A percentile compares a stretch with the other conserved stretches of the same genome.
phyloP scores from a whole-genome alignment of 2,329 filamentous ascomycete species.

The Sarocladium oryzae region DNA sequence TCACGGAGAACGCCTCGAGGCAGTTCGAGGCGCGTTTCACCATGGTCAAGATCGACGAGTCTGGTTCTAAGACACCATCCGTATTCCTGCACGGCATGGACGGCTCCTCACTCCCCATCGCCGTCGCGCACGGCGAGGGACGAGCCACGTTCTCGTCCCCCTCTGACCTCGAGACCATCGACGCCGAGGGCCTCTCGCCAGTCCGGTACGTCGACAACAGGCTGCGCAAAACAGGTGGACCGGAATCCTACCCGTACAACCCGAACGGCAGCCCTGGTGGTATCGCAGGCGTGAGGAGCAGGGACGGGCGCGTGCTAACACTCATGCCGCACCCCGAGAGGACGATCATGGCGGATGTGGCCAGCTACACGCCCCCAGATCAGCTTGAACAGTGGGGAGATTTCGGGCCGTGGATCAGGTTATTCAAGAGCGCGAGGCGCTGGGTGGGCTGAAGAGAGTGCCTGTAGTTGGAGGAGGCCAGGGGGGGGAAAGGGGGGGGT shows the following conservation, averaged over 20 bases:
- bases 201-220: slow-evolving; percentile 82
- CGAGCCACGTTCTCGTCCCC: slow-evolving; percentile 63
- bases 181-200: slow-evolving; percentile 63
- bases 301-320: slow-evolving; percentile 73
- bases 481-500: neutral
- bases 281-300: slow-evolving; percentile 72
- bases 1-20: slow-evolving; percentile 76
- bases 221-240: slow-evolving; percentile 49
- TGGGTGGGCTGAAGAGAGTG: slow-evolving; percentile 67
- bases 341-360: slow-evolving; percentile 74
- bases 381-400: slow-evolving; percentile 65
- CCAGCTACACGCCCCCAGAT: slow-evolving; percentile 61
- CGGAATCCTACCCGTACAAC: slow-evolving; percentile 83
- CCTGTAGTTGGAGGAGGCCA: neutral
- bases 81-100: slow-evolving; percentile 90
- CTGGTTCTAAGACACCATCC: slow-evolving; percentile 45
- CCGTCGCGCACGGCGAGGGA: slow-evolving; percentile 86
- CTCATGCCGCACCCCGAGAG: slow-evolving; percentile 94
- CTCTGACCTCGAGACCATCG: slow-evolving; percentile 46
- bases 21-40: slow-evolving; percentile 85
- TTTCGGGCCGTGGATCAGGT: slow-evolving; percentile 75
- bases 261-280: slow-evolving; percentile 76
- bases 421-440: slow-evolving; percentile 81
- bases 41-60: slow-evolving; percentile 70
- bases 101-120: slow-evolving; percentile 75